Percentiles rank a stretch among this genome's conserved stretches.
phyloP scores from a whole-genome alignment of 2,329 filamentous ascomycete genomes.

The Cadophora luteo-olivacea region DNA sequence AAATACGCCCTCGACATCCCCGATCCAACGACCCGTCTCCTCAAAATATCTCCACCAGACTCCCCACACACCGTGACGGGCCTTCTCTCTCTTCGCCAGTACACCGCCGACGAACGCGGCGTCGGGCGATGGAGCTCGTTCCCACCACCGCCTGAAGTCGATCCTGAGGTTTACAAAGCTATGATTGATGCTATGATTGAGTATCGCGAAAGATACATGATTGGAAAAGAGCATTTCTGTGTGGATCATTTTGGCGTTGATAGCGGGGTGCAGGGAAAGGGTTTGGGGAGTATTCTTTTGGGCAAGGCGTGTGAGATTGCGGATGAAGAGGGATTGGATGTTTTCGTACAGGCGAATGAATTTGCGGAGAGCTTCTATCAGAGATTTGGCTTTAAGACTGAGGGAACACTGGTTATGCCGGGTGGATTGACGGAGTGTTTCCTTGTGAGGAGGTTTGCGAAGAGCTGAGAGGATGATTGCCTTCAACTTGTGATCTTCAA shows the following conservation, averaged over 20 bases:
- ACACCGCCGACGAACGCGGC: not conserved
- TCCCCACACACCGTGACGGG: not conserved
- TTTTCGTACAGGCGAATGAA: constrained; percentile 20
- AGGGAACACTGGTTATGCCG: not conserved
- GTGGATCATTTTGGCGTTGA: constrained; percentile 18
- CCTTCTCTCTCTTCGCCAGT: constrained; percentile 12
- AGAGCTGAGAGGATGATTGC: not conserved
- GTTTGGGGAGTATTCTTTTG: not conserved
- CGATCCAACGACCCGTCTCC: not conserved
- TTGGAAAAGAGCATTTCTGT: constrained; percentile 4
- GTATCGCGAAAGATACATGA: constrained; percentile 9
- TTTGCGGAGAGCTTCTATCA: constrained; percentile 18
- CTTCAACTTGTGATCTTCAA: no score
- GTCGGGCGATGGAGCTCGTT: not conserved
- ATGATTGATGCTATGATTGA: constrained; percentile 6
- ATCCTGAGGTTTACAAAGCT: not conserved
- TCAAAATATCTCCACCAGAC: not conserved
- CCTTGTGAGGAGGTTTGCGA: not conserved
- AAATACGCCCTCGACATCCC: constrained; percentile 13
- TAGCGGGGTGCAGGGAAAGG: not conserved
- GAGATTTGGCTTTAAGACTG: constrained; percentile 14
- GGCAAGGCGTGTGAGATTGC: constrained; percentile 16
- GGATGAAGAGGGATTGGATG: constrained; percentile 13
- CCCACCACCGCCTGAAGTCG: not conserved
- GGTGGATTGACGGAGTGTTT: constrained; percentile 17